Conservation (phyloP, 352 stramenopile genomes). For the Pythium scleroteichum region DNA sequence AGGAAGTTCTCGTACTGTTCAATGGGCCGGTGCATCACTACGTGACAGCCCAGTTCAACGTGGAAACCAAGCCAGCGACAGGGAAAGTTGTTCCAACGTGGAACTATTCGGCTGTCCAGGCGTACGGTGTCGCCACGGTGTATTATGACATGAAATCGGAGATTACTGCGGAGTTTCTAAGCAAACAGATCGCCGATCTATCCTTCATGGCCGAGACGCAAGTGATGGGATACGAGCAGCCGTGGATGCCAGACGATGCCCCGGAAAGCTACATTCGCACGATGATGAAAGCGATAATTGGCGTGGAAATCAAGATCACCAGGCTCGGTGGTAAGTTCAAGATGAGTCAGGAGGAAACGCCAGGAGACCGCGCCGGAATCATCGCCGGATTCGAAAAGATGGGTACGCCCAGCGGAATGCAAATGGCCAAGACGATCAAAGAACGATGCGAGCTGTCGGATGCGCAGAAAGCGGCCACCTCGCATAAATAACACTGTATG, state of each 20-base stretch:
- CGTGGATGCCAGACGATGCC: constrained; percentile 29
- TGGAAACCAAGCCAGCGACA: constrained; percentile 24
- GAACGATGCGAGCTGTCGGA: constrained; percentile 21
- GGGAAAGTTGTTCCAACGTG: constrained; percentile 32
- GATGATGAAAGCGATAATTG: constrained; percentile 27
- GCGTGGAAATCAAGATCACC: constrained; percentile 28
- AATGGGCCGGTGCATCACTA: constrained; percentile 26
- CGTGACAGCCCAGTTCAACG: constrained; percentile 19
- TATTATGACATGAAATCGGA: constrained; percentile 21
- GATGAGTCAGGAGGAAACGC: constrained; percentile 24
- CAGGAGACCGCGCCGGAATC: constrained; percentile 20
- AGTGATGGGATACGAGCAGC: constrained; percentile 22
- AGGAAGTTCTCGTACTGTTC: constrained; percentile 26
- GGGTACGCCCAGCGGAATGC: constrained; percentile 10
- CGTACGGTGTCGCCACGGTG: constrained; percentile 17
- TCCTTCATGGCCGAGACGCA: constrained; percentile 21
- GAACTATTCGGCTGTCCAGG: constrained; percentile 28
- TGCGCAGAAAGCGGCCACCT: constrained; percentile 7
- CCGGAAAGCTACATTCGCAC: constrained; percentile 21
- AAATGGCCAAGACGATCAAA: constrained; percentile 23
- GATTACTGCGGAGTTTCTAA: constrained; percentile 9
- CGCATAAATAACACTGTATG: no score
- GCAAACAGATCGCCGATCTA: constrained; percentile 22
- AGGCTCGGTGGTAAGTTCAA: constrained; percentile 27
- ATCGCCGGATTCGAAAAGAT: constrained; percentile 20